These are phyloP conservation scores for Elasticomyces elasticus DNA, from an alignment of 495 filamentous ascomycete genomes.

Conservation along the genomic window DNA sequence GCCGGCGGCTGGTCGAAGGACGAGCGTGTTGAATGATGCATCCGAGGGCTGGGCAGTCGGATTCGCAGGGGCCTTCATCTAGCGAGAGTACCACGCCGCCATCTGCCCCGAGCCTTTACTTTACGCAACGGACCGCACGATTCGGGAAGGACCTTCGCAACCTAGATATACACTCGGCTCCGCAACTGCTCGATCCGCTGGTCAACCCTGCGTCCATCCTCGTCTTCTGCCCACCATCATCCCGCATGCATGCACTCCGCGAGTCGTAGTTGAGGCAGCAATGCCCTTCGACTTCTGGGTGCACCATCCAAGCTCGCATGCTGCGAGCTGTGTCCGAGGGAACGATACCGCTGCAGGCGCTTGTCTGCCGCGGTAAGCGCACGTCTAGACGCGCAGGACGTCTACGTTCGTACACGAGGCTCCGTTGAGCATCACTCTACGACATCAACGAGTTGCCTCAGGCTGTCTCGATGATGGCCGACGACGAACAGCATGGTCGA, in stretches of 20 bases:
- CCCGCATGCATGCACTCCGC: slow-evolving; percentile 12
- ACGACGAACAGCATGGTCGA: slow-evolving; percentile 9
- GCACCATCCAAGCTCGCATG: slow-evolving; percentile 8
- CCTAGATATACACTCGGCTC: slow-evolving; percentile 8
- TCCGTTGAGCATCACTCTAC: background rate
- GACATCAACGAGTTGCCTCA: background rate
- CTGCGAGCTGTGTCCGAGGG: slow-evolving; percentile 4
- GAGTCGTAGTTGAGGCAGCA: slow-evolving; percentile 1
- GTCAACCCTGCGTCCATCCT: slow-evolving; percentile 3
- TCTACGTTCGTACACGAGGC: background rate
- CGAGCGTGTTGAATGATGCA: background rate
- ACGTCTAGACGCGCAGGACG: slow-evolving; percentile 8
- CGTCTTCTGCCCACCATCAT: background rate
- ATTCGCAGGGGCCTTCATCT: background rate
- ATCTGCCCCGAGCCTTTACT: background rate
- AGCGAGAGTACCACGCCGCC: slow-evolving; percentile 1
- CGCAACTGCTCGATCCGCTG: slow-evolving; percentile 8
- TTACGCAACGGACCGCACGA: slow-evolving; percentile 1
- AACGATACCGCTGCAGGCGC: slow-evolving; percentile 11
- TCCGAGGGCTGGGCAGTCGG: background rate
- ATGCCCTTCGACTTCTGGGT: slow-evolving; percentile 8
- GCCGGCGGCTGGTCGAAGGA: background rate
- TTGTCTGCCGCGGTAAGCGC: slow-evolving; percentile 1
- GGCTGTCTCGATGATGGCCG: slow-evolving; percentile 14
- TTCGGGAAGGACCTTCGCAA: slow-evolving; percentile 1